Base-by-base conservation (phyloP, 805 yeast species). In the Saccharomycopsis sp. region DNA sequence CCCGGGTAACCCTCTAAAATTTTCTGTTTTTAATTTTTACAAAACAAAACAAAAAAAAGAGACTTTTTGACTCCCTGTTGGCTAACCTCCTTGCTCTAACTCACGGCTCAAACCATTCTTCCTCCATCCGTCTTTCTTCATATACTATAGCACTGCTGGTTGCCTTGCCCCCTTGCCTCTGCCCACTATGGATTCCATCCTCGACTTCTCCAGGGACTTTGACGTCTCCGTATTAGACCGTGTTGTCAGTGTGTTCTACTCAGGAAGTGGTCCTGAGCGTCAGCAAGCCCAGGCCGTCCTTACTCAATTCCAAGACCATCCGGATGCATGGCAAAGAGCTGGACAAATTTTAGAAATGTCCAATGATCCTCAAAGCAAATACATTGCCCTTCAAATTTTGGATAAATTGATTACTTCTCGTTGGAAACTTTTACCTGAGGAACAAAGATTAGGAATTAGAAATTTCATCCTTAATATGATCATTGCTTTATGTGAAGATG, bases 391-490 rank as follows among this genome's bases (percentile, higher is more conserved):
- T 43, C 77, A 94, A 19, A 83, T 92, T 46, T 67, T 92, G 53
- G 95, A 92, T 62, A 86, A 83, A 53, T 70, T 92, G 55, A 88
- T 92, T 57, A 80, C 79, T 51, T 82, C 94, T 37, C 76, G 88
- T 53, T 92, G 99, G 99, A 92, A 87, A 61, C 72, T 87, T 41
- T 69, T 92, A 40, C 95, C 96, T 9, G 77, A 73, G 44, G 87
- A 79, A 31, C 96, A 92, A 63, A 74, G 95, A 51, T 67, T 81
- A 37, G 97, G 97, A 20, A 92, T 92, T 51, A 75, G 98, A 56
- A 87, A 89, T 57, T 92, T 92, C 53, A 73, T 88, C 45, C 96
- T 88, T 42, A 79, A 85, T 51, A 88, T 92, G 95, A 84, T 92
- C 53, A 81, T 92, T 46, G 70, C 87, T 18, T 73, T 89, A 72